Percentiles rank a stretch among this genome's conserved stretches.
Evolutionary conservation across 306 rosid species (phyloP).

Genomic region (Coriaria nepalensis): DNA sequence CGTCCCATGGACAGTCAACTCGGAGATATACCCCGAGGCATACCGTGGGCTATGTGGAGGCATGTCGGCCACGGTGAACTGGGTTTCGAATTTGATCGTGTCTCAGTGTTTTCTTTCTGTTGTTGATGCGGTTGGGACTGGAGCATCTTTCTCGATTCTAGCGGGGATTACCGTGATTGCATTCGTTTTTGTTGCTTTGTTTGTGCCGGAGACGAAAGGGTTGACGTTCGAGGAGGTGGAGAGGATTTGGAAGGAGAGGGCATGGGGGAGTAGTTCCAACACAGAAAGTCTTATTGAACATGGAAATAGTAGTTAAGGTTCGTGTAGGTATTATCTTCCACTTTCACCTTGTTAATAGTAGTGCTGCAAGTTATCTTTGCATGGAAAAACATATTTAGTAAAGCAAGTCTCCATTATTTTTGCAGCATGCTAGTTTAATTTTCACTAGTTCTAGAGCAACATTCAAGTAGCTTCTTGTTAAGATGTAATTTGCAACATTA

Average conservation of each 20-base stretch:
- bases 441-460: too few relatives aligned
- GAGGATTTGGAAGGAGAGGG: constrained; percentile 70
- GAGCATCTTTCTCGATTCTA: constrained; percentile 61
- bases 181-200: constrained; percentile 36
- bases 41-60: constrained; percentile 82
- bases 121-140: constrained; percentile 56
- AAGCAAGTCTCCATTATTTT: too few relatives aligned
- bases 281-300: constrained; percentile 41
- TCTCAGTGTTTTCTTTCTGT: constrained; percentile 60
- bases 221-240: constrained; percentile 89
- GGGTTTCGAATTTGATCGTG: constrained; percentile 81
- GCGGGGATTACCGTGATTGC: constrained; percentile 55
- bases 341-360: too few relatives aligned
- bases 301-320: too few relatives aligned
- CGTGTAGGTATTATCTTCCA: too few relatives aligned
- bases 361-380: too few relatives aligned
- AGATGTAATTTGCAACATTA: too few relatives aligned
- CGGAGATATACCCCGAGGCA: constrained; percentile 80
- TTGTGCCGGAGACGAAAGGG: constrained; percentile 82
- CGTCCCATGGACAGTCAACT: constrained; percentile 91
- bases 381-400: too few relatives aligned
- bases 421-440: too few relatives aligned
- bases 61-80: constrained; percentile 85
- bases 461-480: too few relatives aligned
- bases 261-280: constrained; percentile 38